Evolutionary conservation across 2,329 filamentous ascomycete genomes (phyloP), one percentile per base, ranked within the genome.

Genomic region (Didymella glomerata): DNA sequence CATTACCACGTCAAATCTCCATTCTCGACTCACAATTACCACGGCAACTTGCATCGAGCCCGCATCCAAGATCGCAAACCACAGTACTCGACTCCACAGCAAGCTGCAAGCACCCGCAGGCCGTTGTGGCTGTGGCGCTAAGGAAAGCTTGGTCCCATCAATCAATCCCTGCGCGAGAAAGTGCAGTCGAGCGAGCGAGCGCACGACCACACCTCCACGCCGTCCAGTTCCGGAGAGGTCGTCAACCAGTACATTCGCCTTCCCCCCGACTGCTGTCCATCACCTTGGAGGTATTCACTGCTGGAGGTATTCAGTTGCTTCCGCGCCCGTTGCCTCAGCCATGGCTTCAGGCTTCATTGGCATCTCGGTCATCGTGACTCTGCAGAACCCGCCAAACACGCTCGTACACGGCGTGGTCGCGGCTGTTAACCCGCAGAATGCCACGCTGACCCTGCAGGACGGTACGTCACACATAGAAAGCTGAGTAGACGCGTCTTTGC

Each of bases 301-400:
- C 27, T 28, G 27, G 27, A 28, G 30, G 36, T 40, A 40, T 40
- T 40, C 36, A 40, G 36, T 40, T 40, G 36, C 36, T 40, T 40
- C 36, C 36, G 36, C 36, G 4, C 36, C 9, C 36, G 36, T 40
- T 40, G 36, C 36, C 36, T 20, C 36, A 11, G 36, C 36, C 36
- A 90, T 90, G 88, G 87, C 72, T 48, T 82, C 83, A 60, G 83
- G 87, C 71, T 92, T 94, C 75, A 87, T 92, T 70, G 91, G 91
- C 62, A 85, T 91, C 76, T 87, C 89, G 60, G 91, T 95, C 78
- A 80, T 87, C 60, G 88, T 95, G 70, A 89, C 88, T 34, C 83
- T 95, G 64, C 85, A 84, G 68, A 82, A 86, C 58, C 89, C 90
- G 51, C 83, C 85, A 2, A 85, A 86, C 60, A 85, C 85, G 41